Evolutionary conservation across 352 stramenopile species (phyloP).

Genomic region (Phytopythium mirpurense): DNA sequence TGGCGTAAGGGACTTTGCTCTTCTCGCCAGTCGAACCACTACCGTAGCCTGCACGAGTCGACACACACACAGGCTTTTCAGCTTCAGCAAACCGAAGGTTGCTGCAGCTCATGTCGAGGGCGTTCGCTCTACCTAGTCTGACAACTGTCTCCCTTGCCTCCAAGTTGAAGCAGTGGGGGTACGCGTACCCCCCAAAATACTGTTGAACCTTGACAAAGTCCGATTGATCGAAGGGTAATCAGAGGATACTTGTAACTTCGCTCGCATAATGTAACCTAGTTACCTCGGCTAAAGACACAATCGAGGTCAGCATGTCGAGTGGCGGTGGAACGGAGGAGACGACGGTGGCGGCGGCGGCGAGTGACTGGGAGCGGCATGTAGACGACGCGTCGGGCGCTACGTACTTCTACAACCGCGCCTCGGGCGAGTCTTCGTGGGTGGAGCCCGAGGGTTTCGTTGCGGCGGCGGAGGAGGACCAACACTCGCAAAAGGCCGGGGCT

Average conservation of each 20-base stretch:
- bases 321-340: neutral
- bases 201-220: neutral
- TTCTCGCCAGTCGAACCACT: too few species aligned
- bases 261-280: too few species aligned
- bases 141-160: too few species aligned
- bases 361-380: slow-evolving; percentile 65
- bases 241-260: too few species aligned
- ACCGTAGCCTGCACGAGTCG: too few species aligned
- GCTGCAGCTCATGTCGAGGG: too few species aligned
- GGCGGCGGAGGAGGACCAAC: slow-evolving; percentile 5
- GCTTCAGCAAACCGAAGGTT: too few species aligned
- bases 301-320: slow-evolving; percentile 1
- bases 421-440: slow-evolving; percentile 73
- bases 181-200: too few species aligned
- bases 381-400: slow-evolving; percentile 49
- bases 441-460: slow-evolving; percentile 32
- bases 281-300: too few species aligned
- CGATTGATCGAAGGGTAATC: neutral
- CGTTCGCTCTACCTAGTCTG: too few species aligned
- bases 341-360: slow-evolving; percentile 4
- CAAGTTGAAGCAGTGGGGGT: too few species aligned
- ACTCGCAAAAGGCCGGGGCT: slow-evolving; percentile 1
- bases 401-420: slow-evolving; percentile 77
- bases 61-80: too few species aligned
- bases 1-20: slow-evolving; percentile 20